These are phyloP conservation scores for Fraxinus sp. DNA, from an alignment of 305 asterid species.

Conservation along the genomic window DNA sequence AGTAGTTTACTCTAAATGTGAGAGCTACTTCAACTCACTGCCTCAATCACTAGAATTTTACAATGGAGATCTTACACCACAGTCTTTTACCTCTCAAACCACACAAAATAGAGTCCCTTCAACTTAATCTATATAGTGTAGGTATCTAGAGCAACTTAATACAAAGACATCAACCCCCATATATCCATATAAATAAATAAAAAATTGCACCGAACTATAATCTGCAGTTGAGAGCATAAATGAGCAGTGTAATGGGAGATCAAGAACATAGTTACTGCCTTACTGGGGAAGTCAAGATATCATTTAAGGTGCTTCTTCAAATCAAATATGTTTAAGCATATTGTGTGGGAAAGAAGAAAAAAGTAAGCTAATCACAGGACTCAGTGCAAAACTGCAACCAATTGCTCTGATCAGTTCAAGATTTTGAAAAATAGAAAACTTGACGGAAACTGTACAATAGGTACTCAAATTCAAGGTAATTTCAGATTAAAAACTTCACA, in stretches of 20 bases:
- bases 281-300: not conserved
- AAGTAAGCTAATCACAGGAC: not conserved
- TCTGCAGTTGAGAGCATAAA: not conserved
- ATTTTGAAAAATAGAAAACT: constrained; percentile 4
- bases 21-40: not conserved
- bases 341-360: not conserved
- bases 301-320: not conserved
- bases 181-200: not conserved
- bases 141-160: not conserved
- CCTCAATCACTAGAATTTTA: not conserved
- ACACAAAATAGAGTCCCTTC: not conserved
- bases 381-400: not conserved
- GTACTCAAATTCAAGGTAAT: constrained; percentile 11
- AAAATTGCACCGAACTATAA: not conserved
- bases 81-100: not conserved
- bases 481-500: not conserved
- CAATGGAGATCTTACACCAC: not conserved
- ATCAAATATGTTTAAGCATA: not conserved
- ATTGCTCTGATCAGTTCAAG: not conserved
- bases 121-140: not conserved
- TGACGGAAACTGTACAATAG: not conserved
- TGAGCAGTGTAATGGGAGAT: not conserved
- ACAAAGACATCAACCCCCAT: not conserved
- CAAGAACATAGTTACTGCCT: not conserved
- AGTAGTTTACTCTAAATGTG: not conserved